Conservation (phyloP, 2,329 filamentous ascomycete genomes). For the Aureobasidium sp. region DNA sequence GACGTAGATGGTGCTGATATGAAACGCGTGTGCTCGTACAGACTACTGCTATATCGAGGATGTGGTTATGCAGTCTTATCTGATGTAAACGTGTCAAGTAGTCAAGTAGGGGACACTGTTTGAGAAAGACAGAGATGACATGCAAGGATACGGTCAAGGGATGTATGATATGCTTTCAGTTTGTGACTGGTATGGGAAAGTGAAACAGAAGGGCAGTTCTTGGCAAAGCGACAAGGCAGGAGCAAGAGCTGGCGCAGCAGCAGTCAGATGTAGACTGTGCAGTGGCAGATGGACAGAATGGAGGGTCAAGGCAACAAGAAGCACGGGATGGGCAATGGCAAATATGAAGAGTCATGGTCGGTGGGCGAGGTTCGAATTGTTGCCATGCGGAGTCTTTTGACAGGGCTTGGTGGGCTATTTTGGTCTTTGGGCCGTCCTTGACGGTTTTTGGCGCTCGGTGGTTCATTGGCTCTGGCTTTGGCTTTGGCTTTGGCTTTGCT, state of each 20-base stretch:
- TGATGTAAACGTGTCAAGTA: background rate
- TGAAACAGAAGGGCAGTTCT: background rate
- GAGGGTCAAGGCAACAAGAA: background rate
- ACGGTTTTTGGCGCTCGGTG: background rate
- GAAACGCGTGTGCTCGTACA: background rate
- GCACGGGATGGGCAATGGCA: background rate
- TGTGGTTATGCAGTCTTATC: background rate
- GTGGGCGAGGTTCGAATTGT: background rate
- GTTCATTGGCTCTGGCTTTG: background rate
- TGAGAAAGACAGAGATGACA: background rate
- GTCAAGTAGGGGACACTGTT: background rate
- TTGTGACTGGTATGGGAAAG: background rate
- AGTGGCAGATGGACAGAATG: background rate
- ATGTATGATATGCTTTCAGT: background rate
- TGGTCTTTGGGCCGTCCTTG: background rate
- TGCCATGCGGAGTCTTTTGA: background rate
- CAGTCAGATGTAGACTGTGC: background rate
- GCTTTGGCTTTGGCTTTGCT: background rate
- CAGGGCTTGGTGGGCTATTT: constrained; percentile 7
- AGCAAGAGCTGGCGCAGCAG: background rate
- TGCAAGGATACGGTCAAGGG: background rate
- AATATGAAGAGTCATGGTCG: background rate
- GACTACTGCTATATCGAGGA: background rate
- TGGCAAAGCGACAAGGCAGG: background rate
- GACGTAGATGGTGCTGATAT: background rate